Percentiles rank a stretch among this genome's conserved stretches.
phyloP scores from a whole-genome alignment of 768 basidiomycete species.

The Panellus pusillus region DNA sequence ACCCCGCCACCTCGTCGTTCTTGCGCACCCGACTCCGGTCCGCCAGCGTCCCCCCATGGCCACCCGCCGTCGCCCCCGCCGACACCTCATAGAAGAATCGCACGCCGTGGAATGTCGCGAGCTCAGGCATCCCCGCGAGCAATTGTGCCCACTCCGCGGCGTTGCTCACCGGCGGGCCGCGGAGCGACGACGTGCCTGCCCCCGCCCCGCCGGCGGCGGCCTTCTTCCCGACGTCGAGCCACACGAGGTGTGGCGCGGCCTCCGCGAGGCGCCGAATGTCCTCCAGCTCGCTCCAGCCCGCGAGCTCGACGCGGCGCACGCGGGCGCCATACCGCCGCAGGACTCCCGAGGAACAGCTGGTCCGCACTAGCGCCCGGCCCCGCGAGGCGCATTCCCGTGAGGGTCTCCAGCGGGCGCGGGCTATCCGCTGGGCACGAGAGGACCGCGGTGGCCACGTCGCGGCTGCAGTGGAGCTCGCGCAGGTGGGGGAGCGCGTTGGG shows the following conservation, averaged over 20 bases:
- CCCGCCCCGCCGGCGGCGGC: constrained; percentile 13
- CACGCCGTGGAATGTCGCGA: constrained; percentile 60
- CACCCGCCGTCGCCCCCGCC: constrained; percentile 18
- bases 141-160: constrained; percentile 58
- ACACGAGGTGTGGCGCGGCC: constrained; percentile 47
- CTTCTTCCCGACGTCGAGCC: constrained; percentile 57
- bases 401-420: constrained; percentile 51
- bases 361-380: constrained; percentile 32
- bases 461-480: constrained; percentile 45
- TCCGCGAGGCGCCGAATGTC: constrained; percentile 52
- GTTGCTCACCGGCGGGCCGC: constrained; percentile 38
- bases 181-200: neutral
- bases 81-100: constrained; percentile 69
- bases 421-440: constrained; percentile 43
- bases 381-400: constrained; percentile 57
- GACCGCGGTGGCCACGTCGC: constrained; percentile 50
- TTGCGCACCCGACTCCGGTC: constrained; percentile 65
- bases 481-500: constrained; percentile 42
- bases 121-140: constrained; percentile 52
- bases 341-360: constrained; percentile 39
- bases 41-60: constrained; percentile 41
- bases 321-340: constrained; percentile 35
- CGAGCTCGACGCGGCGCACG: constrained; percentile 52
- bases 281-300: constrained; percentile 61
- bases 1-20: constrained; percentile 65